Evolutionary conservation across 176 grass and related monocot species (phyloP).

Genomic region (Alloteropsis semialata): DNA sequence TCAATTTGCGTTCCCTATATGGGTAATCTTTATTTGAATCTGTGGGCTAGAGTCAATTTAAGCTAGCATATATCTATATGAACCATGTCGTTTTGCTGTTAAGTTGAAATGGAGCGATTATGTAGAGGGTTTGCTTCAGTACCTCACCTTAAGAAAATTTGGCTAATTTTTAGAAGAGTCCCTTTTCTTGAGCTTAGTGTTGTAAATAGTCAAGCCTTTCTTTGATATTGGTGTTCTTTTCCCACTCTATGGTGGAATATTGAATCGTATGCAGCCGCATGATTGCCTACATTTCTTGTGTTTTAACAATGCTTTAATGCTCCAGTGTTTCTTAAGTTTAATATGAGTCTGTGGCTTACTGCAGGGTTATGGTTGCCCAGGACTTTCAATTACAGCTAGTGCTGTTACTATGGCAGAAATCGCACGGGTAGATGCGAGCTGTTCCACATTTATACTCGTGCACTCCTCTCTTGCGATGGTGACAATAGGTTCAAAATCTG

Average conservation of each 20-base stretch:
- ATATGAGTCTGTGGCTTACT: background rate
- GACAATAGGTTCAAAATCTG: constrained; percentile 54
- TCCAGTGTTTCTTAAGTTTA: constrained; percentile 6
- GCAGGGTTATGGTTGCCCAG: constrained; percentile 71
- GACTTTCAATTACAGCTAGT: constrained; percentile 60
- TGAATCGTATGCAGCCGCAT: background rate
- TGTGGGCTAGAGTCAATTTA: background rate
- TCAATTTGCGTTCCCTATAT: background rate
- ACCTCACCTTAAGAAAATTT: background rate
- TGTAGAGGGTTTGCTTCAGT: background rate
- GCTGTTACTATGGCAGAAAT: constrained; percentile 68
- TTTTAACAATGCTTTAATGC: background rate
- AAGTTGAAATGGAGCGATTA: background rate
- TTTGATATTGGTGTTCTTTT: background rate
- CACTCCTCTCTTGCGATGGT: constrained; percentile 77
- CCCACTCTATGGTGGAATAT: background rate
- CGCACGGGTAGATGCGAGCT: constrained; percentile 70
- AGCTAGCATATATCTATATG: background rate
- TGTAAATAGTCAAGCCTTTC: background rate
- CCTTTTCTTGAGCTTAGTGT: background rate
- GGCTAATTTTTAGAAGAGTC: background rate
- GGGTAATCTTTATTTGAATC: background rate
- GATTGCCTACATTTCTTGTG: background rate
- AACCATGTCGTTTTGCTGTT: background rate
- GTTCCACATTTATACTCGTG: constrained; percentile 73